These are phyloP conservation scores for Cenococcum geophilum DNA, from an alignment of 495 filamentous ascomycete species.

Conservation along the genomic window DNA sequence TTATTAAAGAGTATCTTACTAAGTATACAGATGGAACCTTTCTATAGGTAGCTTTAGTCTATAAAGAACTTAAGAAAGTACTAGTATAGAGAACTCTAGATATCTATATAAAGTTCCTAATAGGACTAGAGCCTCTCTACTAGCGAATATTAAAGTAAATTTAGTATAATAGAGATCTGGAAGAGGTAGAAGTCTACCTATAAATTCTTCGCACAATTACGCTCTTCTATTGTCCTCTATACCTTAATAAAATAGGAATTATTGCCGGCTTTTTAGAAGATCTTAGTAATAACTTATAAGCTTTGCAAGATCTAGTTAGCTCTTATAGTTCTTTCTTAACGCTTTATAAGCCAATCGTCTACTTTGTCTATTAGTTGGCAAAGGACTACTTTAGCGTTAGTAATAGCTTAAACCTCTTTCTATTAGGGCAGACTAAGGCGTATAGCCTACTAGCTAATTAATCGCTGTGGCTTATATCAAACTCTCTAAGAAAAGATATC, in stretches of 20 bases:
- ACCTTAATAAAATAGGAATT: constrained; percentile 4
- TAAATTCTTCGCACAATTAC: neutral
- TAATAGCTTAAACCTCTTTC: neutral
- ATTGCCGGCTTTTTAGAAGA: neutral
- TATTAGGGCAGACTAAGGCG: neutral
- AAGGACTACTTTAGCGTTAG: constrained; percentile 15
- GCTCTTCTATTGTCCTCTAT: neutral
- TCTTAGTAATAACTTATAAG: neutral
- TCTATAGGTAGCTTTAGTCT: neutral
- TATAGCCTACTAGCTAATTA: neutral
- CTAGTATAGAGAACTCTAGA: neutral
- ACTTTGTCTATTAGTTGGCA: constrained; percentile 8
- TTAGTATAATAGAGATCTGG: neutral
- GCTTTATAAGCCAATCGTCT: neutral
- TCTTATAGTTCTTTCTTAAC: constrained; percentile 3
- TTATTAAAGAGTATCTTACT: neutral
- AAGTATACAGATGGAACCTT: constrained; percentile 7
- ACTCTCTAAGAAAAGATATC: neutral
- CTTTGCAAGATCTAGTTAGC: neutral
- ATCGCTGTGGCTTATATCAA: neutral
- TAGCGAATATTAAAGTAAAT: constrained; percentile 8
- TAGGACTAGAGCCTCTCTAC: neutral
- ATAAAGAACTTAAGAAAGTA: neutral
- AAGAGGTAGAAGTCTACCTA: constrained; percentile 3
- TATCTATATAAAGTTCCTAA: neutral